These are phyloP conservation scores for Pseudogymnoascus sp. DNA, from an alignment of 2,329 filamentous ascomycete species.

Conservation along the genomic window DNA sequence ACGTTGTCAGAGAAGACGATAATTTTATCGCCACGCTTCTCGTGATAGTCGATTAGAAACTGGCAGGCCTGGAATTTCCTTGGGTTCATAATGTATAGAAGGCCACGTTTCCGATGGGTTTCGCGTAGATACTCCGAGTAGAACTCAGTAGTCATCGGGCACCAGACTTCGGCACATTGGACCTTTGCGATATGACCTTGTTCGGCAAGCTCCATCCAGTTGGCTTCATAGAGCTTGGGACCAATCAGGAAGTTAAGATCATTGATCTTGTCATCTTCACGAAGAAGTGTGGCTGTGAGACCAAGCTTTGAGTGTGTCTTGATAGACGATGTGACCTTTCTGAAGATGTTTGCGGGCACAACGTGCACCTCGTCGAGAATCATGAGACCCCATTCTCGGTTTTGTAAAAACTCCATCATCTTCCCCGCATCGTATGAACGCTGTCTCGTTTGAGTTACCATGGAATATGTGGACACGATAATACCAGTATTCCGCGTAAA, in stretches of 20 bases:
- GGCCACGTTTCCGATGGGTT: conserved; percentile 55
- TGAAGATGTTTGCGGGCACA: conserved; percentile 91
- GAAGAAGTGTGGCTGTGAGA: conserved; percentile 82
- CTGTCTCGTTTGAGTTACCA: conserved; percentile 89
- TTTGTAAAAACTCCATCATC: conserved; percentile 91
- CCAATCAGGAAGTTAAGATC: conserved; percentile 97
- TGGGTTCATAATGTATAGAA: conserved; percentile 95
- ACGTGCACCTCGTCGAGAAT: conserved; percentile 97
- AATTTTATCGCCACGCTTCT: conserved; percentile 89
- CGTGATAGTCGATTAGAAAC: conserved; percentile 97
- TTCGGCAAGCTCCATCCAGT: conserved; percentile 98
- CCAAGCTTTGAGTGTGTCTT: conserved; percentile 94
- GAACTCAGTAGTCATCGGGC: conserved; percentile 97
- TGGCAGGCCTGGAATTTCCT: conserved; percentile 95
- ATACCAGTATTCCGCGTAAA: conserved; percentile 89
- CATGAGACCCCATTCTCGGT: conserved; percentile 94
- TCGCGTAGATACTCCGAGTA: conserved; percentile 84
- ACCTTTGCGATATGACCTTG: conserved; percentile 96
- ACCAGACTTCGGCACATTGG: conserved; percentile 98
- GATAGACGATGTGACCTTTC: conserved; percentile 86
- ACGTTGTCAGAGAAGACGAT: conserved; percentile 98
- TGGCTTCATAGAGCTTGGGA: conserved; percentile 94
- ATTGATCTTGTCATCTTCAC: conserved; percentile 97
- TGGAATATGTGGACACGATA: conserved; percentile 95
- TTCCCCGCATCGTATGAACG: conserved; percentile 89